phyloP scores from a whole-genome alignment of 768 basidiomycete species.

The Lentinus tigrinus region DNA sequence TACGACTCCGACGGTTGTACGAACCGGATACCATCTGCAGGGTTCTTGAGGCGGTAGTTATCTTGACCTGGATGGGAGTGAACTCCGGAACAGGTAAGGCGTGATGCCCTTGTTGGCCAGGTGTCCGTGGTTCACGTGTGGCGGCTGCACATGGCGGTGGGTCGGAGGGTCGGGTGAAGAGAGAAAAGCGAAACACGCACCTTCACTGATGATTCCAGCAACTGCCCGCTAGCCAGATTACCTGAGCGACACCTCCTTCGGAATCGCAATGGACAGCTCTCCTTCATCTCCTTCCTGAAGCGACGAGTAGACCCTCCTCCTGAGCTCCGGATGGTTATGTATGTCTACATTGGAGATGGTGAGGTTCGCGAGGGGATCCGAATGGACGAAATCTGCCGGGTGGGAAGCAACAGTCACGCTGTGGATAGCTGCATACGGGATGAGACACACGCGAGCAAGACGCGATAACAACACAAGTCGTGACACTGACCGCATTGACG shows the following conservation, averaged over 20 bases:
- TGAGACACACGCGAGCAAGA: conserved; percentile 26
- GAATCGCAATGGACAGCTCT: conserved; percentile 88
- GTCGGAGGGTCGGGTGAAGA: not conserved
- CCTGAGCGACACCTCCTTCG: conserved; percentile 65
- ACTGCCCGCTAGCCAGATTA: conserved; percentile 48
- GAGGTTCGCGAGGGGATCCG: conserved; percentile 71
- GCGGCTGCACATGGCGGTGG: conserved; percentile 39
- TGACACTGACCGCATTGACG: conserved; percentile 78
- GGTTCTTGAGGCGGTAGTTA: conserved; percentile 81
- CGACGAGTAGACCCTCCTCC: conserved; percentile 88
- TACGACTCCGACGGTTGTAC: conserved; percentile 78
- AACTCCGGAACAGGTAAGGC: conserved; percentile 56
- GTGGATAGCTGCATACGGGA: conserved; percentile 57
- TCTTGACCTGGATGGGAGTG: conserved; percentile 70
- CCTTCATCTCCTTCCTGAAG: conserved; percentile 92
- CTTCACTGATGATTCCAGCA: conserved; percentile 54
- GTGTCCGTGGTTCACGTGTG: conserved; percentile 84
- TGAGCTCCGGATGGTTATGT: conserved; percentile 89
- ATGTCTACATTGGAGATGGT: conserved; percentile 72
- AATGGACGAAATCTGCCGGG: conserved; percentile 73
- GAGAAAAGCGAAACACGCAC: conserved; percentile 33
- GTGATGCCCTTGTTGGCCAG: conserved; percentile 36
- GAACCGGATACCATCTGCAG: conserved; percentile 83
- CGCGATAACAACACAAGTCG: not conserved
- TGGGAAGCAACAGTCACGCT: conserved; percentile 71